Conservation (phyloP, 73 alveolate species). For the Tetrahymena malaccensis region DNA sequence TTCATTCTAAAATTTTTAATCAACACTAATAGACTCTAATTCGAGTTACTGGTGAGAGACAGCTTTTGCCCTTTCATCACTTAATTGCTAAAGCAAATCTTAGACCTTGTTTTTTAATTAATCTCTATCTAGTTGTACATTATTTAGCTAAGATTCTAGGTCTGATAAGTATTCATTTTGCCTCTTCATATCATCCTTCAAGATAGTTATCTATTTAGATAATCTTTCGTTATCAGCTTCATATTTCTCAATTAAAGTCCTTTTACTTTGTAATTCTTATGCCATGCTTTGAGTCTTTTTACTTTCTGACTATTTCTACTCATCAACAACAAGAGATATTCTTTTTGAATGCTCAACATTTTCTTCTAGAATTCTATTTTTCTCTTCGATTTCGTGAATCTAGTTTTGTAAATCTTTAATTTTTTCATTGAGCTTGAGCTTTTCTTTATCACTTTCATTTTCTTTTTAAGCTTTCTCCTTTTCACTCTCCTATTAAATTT, state of each 20-base stretch:
- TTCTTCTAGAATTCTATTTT: background rate
- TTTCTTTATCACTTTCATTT: background rate
- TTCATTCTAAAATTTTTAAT: background rate
- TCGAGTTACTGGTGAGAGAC: background rate
- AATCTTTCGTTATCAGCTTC: background rate
- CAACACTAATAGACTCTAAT: background rate
- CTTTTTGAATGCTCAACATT: background rate
- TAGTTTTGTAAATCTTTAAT: background rate
- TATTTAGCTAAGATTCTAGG: background rate
- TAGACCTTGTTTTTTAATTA: background rate
- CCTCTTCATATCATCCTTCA: background rate
- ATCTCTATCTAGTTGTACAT: background rate
- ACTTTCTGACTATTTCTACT: background rate
- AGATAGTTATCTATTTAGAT: background rate
- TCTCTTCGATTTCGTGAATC: background rate
- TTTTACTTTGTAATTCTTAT: background rate
- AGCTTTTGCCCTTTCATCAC: background rate
- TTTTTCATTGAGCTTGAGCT: background rate
- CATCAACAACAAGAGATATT: background rate
- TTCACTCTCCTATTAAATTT: background rate
- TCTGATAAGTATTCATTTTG: background rate
- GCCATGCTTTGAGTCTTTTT: background rate
- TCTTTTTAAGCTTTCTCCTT: background rate
- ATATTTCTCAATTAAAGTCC: background rate
- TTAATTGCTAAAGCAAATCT: background rate